Conservation (phyloP, 805 yeast genomes). For the Maudiozyma pseudohumilis region DNA sequence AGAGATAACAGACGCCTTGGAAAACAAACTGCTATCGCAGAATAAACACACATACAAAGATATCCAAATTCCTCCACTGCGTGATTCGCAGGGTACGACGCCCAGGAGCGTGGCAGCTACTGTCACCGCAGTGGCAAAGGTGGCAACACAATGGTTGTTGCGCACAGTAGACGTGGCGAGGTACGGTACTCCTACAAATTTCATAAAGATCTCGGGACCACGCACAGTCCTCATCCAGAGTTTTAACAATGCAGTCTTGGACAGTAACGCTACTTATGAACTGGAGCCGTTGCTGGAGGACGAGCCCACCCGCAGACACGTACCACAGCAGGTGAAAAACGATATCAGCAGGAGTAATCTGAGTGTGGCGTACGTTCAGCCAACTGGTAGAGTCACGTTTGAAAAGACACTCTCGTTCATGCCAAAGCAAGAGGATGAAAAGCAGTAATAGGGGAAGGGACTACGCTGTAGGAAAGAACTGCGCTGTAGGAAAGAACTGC, state of each 20-base stretch:
- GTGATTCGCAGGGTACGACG: not conserved
- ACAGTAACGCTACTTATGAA: constrained; percentile 1
- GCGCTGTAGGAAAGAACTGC: too few relatives aligned
- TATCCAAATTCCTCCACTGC: not conserved
- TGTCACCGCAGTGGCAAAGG: not conserved
- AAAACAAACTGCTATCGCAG: constrained; percentile 1
- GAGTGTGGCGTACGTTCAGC: constrained; percentile 1
- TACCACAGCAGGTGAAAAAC: not conserved
- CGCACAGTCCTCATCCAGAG: constrained; percentile 27
- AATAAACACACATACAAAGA: not conserved
- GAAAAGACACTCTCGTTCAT: constrained; percentile 2
- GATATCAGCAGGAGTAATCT: not conserved
- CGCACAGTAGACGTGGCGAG: constrained; percentile 8
- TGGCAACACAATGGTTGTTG: constrained; percentile 6
- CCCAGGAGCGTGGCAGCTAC: not conserved
- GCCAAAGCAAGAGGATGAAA: too few relatives aligned
- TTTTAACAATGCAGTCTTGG: constrained; percentile 3
- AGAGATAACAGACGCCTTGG: constrained; percentile 18
- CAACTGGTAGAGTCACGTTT: constrained; percentile 4
- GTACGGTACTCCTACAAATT: constrained; percentile 17
- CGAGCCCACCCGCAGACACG: not conserved
- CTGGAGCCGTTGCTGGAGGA: constrained; percentile 5
- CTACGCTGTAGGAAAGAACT: too few relatives aligned
- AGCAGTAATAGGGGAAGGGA: too few relatives aligned
- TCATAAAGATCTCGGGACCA: constrained; percentile 27